These are phyloP conservation scores for Spathaspora hagerdaliae DNA, from an alignment of 805 yeast genomes.

Conservation along the genomic window DNA sequence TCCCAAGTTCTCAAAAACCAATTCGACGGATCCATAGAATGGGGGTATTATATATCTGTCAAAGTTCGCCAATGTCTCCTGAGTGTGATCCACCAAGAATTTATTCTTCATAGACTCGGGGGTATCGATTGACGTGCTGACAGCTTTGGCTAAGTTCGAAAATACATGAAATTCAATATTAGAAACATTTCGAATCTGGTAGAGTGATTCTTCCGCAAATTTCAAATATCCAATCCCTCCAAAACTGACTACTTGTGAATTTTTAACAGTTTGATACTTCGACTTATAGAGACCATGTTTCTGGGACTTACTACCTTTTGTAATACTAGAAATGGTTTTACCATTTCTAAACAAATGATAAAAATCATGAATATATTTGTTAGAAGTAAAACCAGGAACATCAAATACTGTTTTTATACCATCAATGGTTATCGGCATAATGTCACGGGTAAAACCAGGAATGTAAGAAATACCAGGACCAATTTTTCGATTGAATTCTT, in stretches of 20 bases:
- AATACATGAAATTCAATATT: slow-evolving; percentile 37
- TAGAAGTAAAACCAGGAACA: slow-evolving; percentile 43
- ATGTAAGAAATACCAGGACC: slow-evolving; percentile 49
- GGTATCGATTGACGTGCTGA: slow-evolving; percentile 10
- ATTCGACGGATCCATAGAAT: slow-evolving; percentile 63
- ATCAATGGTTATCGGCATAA: slow-evolving; percentile 29
- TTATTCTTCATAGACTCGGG: slow-evolving; percentile 8
- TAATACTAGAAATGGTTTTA: slow-evolving; percentile 19
- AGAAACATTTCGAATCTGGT: slow-evolving; percentile 45
- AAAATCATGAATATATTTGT: slow-evolving; percentile 7
- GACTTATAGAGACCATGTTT: slow-evolving; percentile 28
- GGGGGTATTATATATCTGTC: slow-evolving; percentile 59
- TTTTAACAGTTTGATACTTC: slow-evolving; percentile 34
- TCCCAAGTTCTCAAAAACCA: slow-evolving; percentile 65
- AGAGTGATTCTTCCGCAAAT: slow-evolving; percentile 49
- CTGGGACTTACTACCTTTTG: slow-evolving; percentile 24
- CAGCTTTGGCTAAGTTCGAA: slow-evolving; percentile 25
- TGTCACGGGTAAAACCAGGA: slow-evolving; percentile 70
- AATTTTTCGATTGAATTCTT: slow-evolving; percentile 19
- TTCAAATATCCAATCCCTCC: slow-evolving; percentile 61
- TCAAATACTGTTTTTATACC: slow-evolving; percentile 34
- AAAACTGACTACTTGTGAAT: slow-evolving; percentile 44
- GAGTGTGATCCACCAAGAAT: slow-evolving; percentile 6
- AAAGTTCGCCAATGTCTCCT: slow-evolving; percentile 20
- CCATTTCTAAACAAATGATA: slow-evolving; percentile 11